These are phyloP conservation scores for Microstegium vimineum DNA, from an alignment of 176 grass and related monocot genomes.

Conservation along the genomic window DNA sequence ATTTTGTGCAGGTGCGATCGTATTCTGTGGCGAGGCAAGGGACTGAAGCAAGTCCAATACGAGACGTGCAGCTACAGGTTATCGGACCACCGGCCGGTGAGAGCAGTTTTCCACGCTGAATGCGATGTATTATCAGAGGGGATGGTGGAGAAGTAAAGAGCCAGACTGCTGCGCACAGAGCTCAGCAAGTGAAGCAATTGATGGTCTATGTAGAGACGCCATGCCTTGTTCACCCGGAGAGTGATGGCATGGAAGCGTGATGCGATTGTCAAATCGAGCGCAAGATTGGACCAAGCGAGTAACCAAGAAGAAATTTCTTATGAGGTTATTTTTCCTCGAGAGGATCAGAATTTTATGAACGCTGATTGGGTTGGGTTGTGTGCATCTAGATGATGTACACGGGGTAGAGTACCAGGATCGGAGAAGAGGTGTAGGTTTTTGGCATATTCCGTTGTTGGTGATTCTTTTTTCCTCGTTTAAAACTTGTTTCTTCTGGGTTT, in stretches of 20 bases:
- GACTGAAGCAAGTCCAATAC: constrained; percentile 74
- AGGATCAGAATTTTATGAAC: neutral
- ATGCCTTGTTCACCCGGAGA: neutral
- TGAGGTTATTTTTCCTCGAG: neutral
- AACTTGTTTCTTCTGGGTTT: neutral
- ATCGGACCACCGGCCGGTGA: constrained; percentile 84
- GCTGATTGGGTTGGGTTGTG: neutral
- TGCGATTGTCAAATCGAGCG: neutral
- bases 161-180: neutral
- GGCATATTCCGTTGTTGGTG: neutral
- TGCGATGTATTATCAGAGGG: constrained; percentile 29
- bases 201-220: neutral
- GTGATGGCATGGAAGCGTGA: neutral
- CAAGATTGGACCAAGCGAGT: neutral
- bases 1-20: constrained; percentile 81
- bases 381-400: neutral
- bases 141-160: neutral
- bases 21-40: constrained; percentile 76
- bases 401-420: neutral
- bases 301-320: neutral
- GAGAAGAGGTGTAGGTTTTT: neutral
- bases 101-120: constrained; percentile 55
- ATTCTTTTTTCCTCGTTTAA: neutral
- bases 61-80: constrained; percentile 61
- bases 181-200: neutral